Base-by-base conservation (phyloP, 345 rosid species). In the Noccaea caerulescens region DNA sequence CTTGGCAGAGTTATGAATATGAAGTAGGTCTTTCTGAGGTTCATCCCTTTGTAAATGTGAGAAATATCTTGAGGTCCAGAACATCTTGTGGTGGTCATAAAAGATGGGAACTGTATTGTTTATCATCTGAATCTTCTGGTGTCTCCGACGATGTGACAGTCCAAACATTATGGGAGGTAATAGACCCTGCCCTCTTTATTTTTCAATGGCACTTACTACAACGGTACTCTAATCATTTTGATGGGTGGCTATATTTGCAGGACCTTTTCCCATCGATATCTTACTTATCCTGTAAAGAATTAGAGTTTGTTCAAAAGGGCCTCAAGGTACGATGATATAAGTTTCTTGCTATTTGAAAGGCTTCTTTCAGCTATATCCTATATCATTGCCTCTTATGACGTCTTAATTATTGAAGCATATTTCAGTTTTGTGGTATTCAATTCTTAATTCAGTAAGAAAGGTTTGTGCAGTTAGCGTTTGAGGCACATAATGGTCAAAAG, bases 401-500 rank as follows among this genome's bases (percentile, higher is more conserved):
- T 60, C 43, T 44, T 58, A 7, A 37, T 54, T 30, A 46, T 11
- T 68, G 37, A 33, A 61, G 59, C 54, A 39, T 30, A 50, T 33
- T 53, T 56, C 11, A 47, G 38, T 56, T 57, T 50, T 66, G 34
- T 20, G 58, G 53, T 76, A 41, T 33, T 69, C 63, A 44, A 63
- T 66, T 58, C 72, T 72, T 71, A 73, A 63, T 30, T 18, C 72
- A 54, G 25, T 72, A 58, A 70, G 76, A 79, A 79, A 71, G 72
- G 68, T 79, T 69, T 44, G 51, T 73, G 77, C 85, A 94, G 99
- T 80, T 94, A 74, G 99, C 99, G 71, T 94, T 88, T 79, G 88
- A 85, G 84, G 99, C 99, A 37, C 99, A 94, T 80, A 79, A 91
- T 77, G 99, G 99, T 82, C 99, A 91, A 76, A 94, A 75, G 75